Base-by-base conservation (phyloP, 2,329 filamentous ascomycete genomes). In the Diaporthe humulicola region DNA sequence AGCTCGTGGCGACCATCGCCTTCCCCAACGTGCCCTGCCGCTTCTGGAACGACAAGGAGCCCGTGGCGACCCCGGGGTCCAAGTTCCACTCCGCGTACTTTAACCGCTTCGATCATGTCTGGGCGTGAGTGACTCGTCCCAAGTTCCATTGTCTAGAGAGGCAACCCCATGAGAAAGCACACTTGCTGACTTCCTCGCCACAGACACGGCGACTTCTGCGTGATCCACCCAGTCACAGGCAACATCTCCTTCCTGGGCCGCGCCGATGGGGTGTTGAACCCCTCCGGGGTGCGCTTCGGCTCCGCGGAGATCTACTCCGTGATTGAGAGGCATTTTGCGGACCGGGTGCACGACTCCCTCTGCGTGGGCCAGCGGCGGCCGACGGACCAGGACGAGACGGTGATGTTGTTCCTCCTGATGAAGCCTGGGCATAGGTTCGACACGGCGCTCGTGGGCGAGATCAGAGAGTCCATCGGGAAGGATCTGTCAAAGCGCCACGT, bases 271-370 rank as follows among this genome's bases (percentile, higher is more conserved):
- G 94, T 97, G 2, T 84, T 97, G 70, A 97, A 97, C 80, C 94
- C 94, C 0, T 92, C 89, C 9, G 94, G 94, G 0, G 91, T 97
- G 15, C 88, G 94, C 0, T 97, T 97, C 79, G 95, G 94, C 0
- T 93, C 91, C 6, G 92, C 93, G 0, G 95, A 97, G 82, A 93
- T 97, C 45, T 97, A 97, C 82, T 89, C 88, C 17, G 93, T 96
- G 1, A 83, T 96, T 5, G 93, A 95, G 83, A 85, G 87, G 33
- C 85, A 89, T 72, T 96, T 96, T 76, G 85, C 90, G 0, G 86
- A 89, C 22, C 85, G 88, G 67, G 84, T 97, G 4, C 87, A 87
- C 5, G 95, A 97, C 80, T 92, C 91, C n/a, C 87, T 97, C 38
- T 96, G 94, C 73, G 94, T 97, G 0, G 95, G 95, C 0, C 94